Conservation (phyloP, 176 grass and related monocot genomes). For the Guadua angustifolia region DNA sequence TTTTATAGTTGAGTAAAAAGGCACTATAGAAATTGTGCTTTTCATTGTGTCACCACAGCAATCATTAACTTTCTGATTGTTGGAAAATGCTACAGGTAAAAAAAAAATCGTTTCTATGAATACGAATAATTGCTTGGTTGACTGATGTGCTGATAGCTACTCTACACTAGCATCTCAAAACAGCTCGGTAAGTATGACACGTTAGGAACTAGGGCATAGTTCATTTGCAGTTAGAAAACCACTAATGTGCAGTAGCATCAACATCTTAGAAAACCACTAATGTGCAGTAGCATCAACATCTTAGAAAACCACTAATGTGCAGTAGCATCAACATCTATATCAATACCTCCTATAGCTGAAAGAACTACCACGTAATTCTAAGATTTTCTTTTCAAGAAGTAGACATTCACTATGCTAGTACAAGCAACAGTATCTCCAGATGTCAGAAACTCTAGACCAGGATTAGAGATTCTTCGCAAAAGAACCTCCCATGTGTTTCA, state of each 20-base stretch:
- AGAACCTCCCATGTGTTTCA: constrained; percentile 28
- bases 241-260: constrained; percentile 20
- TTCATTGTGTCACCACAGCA: no score
- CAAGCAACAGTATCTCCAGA: neutral
- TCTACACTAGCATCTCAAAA: constrained; percentile 10
- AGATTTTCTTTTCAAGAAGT: constrained; percentile 1
- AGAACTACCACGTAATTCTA: constrained; percentile 12
- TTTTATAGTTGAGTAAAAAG: no score
- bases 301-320: constrained; percentile 24
- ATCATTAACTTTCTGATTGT: no score
- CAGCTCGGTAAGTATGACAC: constrained; percentile 19
- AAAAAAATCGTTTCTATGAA: neutral
- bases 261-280: constrained; percentile 25
- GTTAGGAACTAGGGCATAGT: constrained; percentile 19
- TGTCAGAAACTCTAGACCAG: no score
- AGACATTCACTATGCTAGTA: constrained; percentile 21
- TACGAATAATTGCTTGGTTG: neutral
- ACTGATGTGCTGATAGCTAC: constrained; percentile 15
- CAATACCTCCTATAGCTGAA: constrained; percentile 5
- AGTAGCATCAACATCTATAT: constrained; percentile 8
- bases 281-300: constrained; percentile 19
- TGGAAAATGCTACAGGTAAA: no score
- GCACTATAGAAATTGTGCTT: no score
- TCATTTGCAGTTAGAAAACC: constrained; percentile 10
- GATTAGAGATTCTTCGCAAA: constrained; percentile 11